phyloP scores from a whole-genome alignment of 1,284 basidiomycete species.

The Tremellales sp. region DNA sequence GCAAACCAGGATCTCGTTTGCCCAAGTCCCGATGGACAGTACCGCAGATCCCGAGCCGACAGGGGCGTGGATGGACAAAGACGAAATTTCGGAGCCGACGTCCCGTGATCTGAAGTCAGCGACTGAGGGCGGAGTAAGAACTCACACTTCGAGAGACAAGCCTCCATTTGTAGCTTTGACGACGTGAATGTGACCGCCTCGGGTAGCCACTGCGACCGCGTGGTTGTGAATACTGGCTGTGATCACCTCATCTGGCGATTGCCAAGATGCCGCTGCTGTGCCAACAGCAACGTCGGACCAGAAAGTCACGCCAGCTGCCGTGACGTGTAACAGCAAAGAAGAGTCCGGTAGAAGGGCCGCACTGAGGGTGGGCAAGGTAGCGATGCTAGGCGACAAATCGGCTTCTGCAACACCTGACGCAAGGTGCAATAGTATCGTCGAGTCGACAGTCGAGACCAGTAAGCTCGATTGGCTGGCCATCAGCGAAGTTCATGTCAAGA shows the following conservation, averaged over 20 bases:
- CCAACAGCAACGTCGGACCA: constrained; percentile 47
- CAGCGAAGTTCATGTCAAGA: not conserved
- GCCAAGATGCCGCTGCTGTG: constrained; percentile 2
- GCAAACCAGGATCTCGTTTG: constrained; percentile 62
- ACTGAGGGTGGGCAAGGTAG: constrained; percentile 58
- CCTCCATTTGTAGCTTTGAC: constrained; percentile 50
- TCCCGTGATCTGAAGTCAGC: not conserved
- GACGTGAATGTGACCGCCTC: constrained; percentile 56
- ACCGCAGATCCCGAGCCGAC: constrained; percentile 12
- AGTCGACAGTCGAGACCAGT: constrained; percentile 22
- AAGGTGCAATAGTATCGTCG: constrained; percentile 41
- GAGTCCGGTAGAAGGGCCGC: constrained; percentile 52
- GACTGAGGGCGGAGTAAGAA: not conserved
- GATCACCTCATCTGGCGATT: constrained; percentile 55
- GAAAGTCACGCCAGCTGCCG: constrained; percentile 53
- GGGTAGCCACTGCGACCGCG: constrained; percentile 63
- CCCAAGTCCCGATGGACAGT: constrained; percentile 72
- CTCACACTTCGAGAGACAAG: too few species aligned
- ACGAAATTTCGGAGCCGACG: constrained; percentile 33
- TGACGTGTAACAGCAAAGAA: constrained; percentile 66
- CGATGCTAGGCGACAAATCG: constrained; percentile 48
- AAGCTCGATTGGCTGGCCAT: constrained; percentile 9
- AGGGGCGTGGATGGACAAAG: constrained; percentile 18
- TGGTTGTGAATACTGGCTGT: constrained; percentile 63
- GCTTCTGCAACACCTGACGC: constrained; percentile 34